Conservation (phyloP, 169 alveolate genomes). For the Neospora caninum region DNA sequence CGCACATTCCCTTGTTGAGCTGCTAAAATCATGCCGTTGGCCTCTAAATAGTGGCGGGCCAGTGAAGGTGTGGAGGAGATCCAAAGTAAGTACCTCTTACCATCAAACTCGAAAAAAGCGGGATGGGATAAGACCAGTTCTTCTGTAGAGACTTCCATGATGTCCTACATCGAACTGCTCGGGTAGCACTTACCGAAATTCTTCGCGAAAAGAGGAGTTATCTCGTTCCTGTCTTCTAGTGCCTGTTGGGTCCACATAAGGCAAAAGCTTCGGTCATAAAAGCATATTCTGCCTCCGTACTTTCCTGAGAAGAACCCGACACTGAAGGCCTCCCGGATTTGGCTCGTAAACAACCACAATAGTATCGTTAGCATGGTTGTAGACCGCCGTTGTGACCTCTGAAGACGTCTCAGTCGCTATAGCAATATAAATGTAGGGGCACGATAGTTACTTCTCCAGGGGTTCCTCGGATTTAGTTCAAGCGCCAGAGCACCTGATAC, state of each 20-base stretch:
- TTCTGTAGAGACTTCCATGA: not conserved
- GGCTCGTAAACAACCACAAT: slow-evolving; percentile 66
- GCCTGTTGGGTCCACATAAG: not conserved
- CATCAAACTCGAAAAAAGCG: slow-evolving; percentile 67
- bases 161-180: too few species aligned
- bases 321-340: slow-evolving; percentile 65
- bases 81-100: not conserved
- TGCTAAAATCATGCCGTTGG: slow-evolving; percentile 64
- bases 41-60: slow-evolving; percentile 22
- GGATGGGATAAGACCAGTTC: slow-evolving; percentile 65
- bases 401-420: not conserved
- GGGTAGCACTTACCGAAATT: slow-evolving; percentile 21
- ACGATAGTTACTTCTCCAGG: slow-evolving; percentile 54
- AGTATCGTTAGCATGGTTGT: slow-evolving; percentile 53
- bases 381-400: slow-evolving; percentile 67
- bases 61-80: not conserved
- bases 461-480: slow-evolving; percentile 59
- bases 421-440: not conserved
- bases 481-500: slow-evolving; percentile 20
- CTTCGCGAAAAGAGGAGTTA: slow-evolving; percentile 47
- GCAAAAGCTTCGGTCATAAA: not conserved
- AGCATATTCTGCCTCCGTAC: not conserved
- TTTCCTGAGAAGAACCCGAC: slow-evolving; percentile 46
- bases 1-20: slow-evolving; percentile 69
- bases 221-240: slow-evolving; percentile 41